These are phyloP conservation scores for Hippophae gyantsensis DNA, from an alignment of 306 rosid species.

Conservation along the genomic window DNA sequence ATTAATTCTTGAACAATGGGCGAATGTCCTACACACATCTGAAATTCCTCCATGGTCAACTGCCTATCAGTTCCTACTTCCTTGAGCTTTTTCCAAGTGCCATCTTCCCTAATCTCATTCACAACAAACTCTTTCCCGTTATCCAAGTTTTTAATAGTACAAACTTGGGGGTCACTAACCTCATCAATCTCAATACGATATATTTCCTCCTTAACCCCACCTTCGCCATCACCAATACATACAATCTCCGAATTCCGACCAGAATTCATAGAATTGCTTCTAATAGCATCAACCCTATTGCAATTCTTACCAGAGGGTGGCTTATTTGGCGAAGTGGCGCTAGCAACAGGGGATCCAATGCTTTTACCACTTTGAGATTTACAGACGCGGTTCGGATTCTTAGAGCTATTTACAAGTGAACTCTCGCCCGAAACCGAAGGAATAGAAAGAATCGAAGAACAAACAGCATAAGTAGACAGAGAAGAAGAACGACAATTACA, in stretches of 20 bases:
- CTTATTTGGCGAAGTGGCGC: slow-evolving; percentile 29
- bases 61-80: slow-evolving; percentile 90
- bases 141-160: slow-evolving; percentile 83
- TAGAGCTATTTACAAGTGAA: slow-evolving; percentile 38
- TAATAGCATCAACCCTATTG: slow-evolving; percentile 37
- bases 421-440: slow-evolving; percentile 20
- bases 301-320: slow-evolving; percentile 54
- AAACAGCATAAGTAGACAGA: slow-evolving; percentile 20
- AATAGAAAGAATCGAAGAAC: slow-evolving; percentile 30
- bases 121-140: slow-evolving; percentile 93
- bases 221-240: not conserved
- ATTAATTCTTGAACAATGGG: slow-evolving; percentile 95
- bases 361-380: slow-evolving; percentile 32
- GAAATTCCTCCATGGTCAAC: slow-evolving; percentile 93
- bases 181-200: slow-evolving; percentile 21
- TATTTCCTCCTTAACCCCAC: slow-evolving; percentile 20
- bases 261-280: slow-evolving; percentile 24
- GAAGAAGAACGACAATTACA: slow-evolving; percentile 18
- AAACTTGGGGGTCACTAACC: slow-evolving; percentile 31
- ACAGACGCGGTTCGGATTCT: slow-evolving; percentile 9
- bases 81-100: slow-evolving; percentile 62
- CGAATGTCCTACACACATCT: slow-evolving; percentile 90
- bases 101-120: slow-evolving; percentile 71
- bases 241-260: slow-evolving; percentile 15
- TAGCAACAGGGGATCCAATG: slow-evolving; percentile 29